Base-by-base conservation (phyloP, 1,284 basidiomycete genomes). In the Irpex rosettiformis region DNA sequence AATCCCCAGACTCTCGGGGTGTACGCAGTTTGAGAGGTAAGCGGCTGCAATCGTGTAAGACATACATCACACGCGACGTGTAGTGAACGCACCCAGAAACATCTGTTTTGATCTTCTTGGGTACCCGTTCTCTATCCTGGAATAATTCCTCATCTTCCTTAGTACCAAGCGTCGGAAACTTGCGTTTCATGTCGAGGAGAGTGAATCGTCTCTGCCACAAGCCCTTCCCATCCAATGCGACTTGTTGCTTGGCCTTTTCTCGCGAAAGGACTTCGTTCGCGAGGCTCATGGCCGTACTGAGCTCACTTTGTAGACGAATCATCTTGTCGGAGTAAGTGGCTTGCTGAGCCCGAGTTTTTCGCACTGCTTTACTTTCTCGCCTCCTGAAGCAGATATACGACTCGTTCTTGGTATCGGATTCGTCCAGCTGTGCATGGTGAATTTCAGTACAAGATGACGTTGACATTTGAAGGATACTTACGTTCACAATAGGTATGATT, bases 371-470 rank as follows among this genome's bases (percentile, higher is more conserved):
- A 72, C 93, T 91, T 70, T 99, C 96, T 60, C 96, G 88, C 57
- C 96, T 84, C 43, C 97, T 88, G 83, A 99, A 99, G 75, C 97
- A 99, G 54, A 98, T 94, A 65, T 98, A 99, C 0, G 97, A 97
- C 69, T 98, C 95, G 61, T 94, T 95, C 61, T 77, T 75, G 55
- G 90, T 87, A 73, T 98, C 96, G 37, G 90, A 84, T 75, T 98
- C 96, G 72, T 99, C 95, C 64, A 85, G 88, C 91, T 95, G 33
- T 16, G 22, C 21, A 45, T 22, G 21, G 7, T 16, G 3, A 3
- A 45, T 22, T 18, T 45, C 13, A 45, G 43, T 22, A 45, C 30
- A 8, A 22, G 18, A 10, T 7, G 37, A 22, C 16, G 45, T 16
- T 16, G 24, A 30, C 52, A 54, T 21, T 30, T 27, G n/a, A n/a